A percentile compares a stretch with the other conserved stretches of the same genome.
Evolutionary conservation across 2,329 filamentous ascomycete genomes (phyloP).

Genomic region (Fusarium protoensiforme): DNA sequence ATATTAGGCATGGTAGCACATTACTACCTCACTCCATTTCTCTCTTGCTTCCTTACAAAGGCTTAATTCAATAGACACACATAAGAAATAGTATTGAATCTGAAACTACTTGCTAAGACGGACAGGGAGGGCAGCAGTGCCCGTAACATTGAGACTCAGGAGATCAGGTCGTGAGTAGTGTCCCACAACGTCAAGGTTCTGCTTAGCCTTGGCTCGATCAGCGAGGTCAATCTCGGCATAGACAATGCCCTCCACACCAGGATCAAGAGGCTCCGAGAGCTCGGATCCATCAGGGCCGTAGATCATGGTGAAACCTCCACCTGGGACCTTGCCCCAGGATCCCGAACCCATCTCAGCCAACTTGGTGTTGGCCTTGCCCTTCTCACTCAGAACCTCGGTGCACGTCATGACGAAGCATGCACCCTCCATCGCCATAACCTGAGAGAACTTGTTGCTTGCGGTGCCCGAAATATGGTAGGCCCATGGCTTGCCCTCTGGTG

Average conservation of each 20-base stretch:
- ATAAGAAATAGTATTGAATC: background rate
- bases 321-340: conserved; percentile 28
- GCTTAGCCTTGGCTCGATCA: conserved; percentile 30
- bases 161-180: conserved; percentile 51
- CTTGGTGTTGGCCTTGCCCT: conserved; percentile 23
- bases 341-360: conserved; percentile 50
- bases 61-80: background rate
- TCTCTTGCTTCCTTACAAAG: background rate
- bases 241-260: conserved; percentile 48
- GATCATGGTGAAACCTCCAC: conserved; percentile 44
- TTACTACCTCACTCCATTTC: background rate
- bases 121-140: conserved; percentile 1
- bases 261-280: conserved; percentile 40
- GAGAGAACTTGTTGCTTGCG: conserved; percentile 52
- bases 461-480: conserved; percentile 37
- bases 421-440: conserved; percentile 66
- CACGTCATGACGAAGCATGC: conserved; percentile 64
- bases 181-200: conserved; percentile 50
- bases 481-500: conserved; percentile 46
- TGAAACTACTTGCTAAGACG: background rate
- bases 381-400: conserved; percentile 57
- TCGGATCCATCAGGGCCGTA: conserved; percentile 46
- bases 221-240: conserved; percentile 51
- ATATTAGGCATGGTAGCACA: too few relatives aligned
- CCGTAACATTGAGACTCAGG: conserved; percentile 50